Percentiles rank a stretch among this genome's conserved stretches.
Conservation (phyloP, 345 rosid species). For the Heritiera littoralis region DNA sequence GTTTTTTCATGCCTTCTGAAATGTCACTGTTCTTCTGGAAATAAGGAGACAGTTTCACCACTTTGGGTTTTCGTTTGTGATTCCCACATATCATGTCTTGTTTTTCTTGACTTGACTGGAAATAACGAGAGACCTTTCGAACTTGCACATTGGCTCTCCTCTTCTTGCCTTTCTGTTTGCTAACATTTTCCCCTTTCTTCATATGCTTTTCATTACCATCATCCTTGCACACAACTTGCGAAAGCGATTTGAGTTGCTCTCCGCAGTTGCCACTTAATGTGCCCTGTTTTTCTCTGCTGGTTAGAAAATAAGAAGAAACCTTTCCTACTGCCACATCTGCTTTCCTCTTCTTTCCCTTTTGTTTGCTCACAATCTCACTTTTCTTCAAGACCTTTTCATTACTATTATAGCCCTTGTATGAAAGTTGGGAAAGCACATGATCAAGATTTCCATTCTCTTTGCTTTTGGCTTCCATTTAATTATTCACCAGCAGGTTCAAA, state of each 20-base stretch:
- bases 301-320: constrained; percentile 38
- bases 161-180: neutral
- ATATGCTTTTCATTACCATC: neutral
- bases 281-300: neutral
- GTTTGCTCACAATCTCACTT: neutral
- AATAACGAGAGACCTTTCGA: constrained; percentile 19
- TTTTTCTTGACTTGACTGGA: neutral
- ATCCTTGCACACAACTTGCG: neutral
- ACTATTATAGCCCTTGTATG: constrained; percentile 2
- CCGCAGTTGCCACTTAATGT: neutral
- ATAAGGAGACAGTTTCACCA: constrained; percentile 38
- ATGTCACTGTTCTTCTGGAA: constrained; percentile 22
- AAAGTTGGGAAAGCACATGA: constrained; percentile 21
- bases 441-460: constrained; percentile 16
- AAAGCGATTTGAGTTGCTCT: neutral
- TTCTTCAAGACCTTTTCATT: neutral
- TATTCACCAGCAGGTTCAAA: neutral
- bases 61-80: constrained; percentile 14
- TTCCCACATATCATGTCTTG: neutral
- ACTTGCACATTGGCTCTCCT: neutral
- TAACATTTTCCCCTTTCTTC: neutral
- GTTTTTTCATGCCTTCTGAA: constrained; percentile 3
- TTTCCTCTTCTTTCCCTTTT: neutral
- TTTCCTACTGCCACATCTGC: constrained; percentile 24
- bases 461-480: neutral